Base-by-base conservation (phyloP, 1,284 basidiomycete genomes). In the Leccinum huronense region DNA sequence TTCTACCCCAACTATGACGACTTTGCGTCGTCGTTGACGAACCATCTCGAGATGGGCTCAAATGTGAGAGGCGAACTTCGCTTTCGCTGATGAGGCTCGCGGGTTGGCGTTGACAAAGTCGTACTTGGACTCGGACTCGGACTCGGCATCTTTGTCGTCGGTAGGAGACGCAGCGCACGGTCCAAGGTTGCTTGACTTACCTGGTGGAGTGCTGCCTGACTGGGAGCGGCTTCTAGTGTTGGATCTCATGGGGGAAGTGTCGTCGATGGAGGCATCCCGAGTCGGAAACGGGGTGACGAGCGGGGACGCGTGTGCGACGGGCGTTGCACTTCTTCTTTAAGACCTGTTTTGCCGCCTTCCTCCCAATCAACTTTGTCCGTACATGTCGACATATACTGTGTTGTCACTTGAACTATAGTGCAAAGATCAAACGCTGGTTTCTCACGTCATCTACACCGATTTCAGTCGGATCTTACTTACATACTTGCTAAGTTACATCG, bases 41-140 rank as follows among this genome's bases (percentile, higher is more conserved):
- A 94, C 73, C 92, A 93, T 70, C 81, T 94, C 57, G 92, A 94
- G 77, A 80, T 86, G 11, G 92, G 93, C 10, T 86, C 87, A 38
- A 92, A 94, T 71, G 90, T 94, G 51, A 85, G 84, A 70, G 79
- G 80, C 38, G 77, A 81, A 42, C 83, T 76, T 76, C 81, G 40
- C 77, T 93, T 14, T 90, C 91, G 14, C 74, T 94, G 64, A 86
- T 94, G 84, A 71, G 69, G n/a, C 75, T 87, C 11, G 74, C 77
- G n/a, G 66, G 70, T 27, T 38, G 36, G 68, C 60, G 27, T 67
- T 70, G 34, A 38, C 62, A 38, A 38, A 38, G 13, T 38, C 36
- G 36, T 38, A 38, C 36, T 38, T 14, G 36, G 36, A 38, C 13
- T 38, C 36, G 36, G 36, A 38, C 36, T 38, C 36, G 36, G 36